Evolutionary conservation across 2,329 filamentous ascomycete genomes (phyloP).

Genomic region (Pseudogymnoascus sp.): DNA sequence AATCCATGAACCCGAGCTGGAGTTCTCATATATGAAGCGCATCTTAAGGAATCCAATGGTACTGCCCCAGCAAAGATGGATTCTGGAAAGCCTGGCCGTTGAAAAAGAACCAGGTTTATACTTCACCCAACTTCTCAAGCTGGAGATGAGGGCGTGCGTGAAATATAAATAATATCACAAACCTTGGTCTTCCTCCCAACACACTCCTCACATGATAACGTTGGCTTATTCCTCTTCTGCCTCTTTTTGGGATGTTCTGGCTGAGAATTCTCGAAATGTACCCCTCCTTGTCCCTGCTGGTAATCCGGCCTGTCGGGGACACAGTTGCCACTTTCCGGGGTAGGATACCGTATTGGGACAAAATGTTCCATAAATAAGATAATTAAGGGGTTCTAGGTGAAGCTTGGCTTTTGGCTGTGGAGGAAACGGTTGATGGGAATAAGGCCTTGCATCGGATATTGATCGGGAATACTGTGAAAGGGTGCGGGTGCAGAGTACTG

Average conservation of each 20-base stretch:
- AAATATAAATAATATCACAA: constrained; percentile 20
- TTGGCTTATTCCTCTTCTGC: constrained; percentile 79
- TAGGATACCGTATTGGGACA: neutral
- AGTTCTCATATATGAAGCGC: neutral
- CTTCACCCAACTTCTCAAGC: neutral
- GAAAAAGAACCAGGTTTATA: neutral
- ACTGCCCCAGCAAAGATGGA: neutral
- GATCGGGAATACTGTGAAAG: neutral
- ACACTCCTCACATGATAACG: constrained; percentile 68
- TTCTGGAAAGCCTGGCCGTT: too few species aligned
- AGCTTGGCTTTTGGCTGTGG: neutral
- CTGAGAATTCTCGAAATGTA: neutral
- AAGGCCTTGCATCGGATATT: constrained; percentile 13
- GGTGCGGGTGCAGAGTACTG: neutral
- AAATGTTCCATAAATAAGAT: constrained; percentile 7
- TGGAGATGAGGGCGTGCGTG: neutral
- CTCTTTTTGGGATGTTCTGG: constrained; percentile 43
- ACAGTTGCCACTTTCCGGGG: neutral
- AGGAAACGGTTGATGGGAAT: constrained; percentile 25
- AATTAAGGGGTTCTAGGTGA: neutral
- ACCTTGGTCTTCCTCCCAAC: constrained; percentile 78
- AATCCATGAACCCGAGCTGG: neutral
- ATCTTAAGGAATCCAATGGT: neutral
- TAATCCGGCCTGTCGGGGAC: neutral
- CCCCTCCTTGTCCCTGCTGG: neutral